Base-by-base conservation (phyloP, 2,329 filamentous ascomycete species). In the Aspergillus nomiae region DNA sequence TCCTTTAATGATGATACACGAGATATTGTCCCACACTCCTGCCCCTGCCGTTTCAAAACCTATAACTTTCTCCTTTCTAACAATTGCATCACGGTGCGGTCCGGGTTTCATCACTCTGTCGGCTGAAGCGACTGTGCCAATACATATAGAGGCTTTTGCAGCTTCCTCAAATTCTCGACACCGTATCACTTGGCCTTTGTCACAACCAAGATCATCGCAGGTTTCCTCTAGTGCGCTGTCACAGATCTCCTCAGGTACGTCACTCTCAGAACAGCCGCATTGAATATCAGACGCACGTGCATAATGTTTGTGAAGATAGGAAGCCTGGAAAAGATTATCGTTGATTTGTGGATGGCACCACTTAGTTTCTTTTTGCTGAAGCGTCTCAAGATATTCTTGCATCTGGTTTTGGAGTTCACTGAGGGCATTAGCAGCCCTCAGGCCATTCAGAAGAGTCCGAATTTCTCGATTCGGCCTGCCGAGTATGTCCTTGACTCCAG, bases 21-120 rank as follows among this genome's bases (percentile, higher is more conserved):
- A 56, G 24, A 68, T 24, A n/a, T 57, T 58, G 56, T 70, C 60
- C 63, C 61, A 66, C 2, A 69, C 43, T 1, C 65, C 67, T 0
- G 65, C 64, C 0, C 61, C 65, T 34, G 67, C 67, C 64, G 66
- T 70, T 43, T 70, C 68, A 50, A 70, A 67, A 0, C 62, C 67
- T 46, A 70, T 58, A 7, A 69, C 54, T 0, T 38, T 26, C 11
- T 59, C 54, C 46, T 7, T 4, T 43, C 34, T 26, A 0, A 58
- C 45, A 0, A 68, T 2, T 1, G 26, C 26, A n/a, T 66, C 62
- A 1, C 66, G 64, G 36, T 66, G 41, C 30, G 60, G 30, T 4
- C 38, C 60, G 3, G 64, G 63, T 8, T 63, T 63, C 60, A 68
- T 61, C 19, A 68, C 61, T 8, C 59, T 65, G 34, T 65, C 56